Percentiles rank a stretch among this genome's conserved stretches.
Evolutionary conservation across 164 flowering plant species (phyloP).

Genomic region (Dillenia suffruticosa): DNA sequence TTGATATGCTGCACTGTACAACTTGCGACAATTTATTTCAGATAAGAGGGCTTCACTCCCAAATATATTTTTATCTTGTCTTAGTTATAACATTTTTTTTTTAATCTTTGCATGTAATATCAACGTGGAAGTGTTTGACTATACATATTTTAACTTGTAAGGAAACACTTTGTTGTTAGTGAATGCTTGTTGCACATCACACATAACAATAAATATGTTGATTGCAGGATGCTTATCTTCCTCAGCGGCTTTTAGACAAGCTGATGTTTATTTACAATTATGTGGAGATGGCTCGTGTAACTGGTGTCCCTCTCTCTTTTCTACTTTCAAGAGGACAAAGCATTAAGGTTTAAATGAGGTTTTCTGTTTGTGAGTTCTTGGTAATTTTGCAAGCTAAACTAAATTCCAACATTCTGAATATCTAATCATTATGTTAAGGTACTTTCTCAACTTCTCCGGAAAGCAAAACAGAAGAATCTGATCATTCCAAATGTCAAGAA

Average conservation of each 20-base stretch:
- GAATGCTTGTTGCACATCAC: no score
- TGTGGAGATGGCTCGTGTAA: slow-evolving; percentile 99
- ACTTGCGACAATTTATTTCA: no score
- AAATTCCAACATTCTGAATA: background rate
- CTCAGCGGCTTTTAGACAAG: slow-evolving; percentile 94
- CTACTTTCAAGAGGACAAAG: slow-evolving; percentile 98
- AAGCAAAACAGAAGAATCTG: slow-evolving; percentile 85
- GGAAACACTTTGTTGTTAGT: no score
- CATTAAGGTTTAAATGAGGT: slow-evolving; percentile 60
- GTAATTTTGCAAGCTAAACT: background rate
- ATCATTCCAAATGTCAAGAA: slow-evolving; percentile 84
- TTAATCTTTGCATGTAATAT: no score
- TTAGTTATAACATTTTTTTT: no score
- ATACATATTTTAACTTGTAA: no score
- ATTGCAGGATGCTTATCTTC: slow-evolving; percentile 97
- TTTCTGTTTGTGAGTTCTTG: slow-evolving; percentile 3
- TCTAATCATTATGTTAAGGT: slow-evolving; percentile 46
- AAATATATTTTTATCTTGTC: no score
- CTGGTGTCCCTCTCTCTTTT: slow-evolving; percentile 97
- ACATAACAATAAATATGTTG: no score
- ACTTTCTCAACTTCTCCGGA: slow-evolving; percentile 96
- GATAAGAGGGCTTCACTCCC: no score
- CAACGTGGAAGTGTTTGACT: no score
- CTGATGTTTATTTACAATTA: slow-evolving; percentile 94
- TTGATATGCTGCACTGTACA: no score